Base-by-base conservation (phyloP, 23 red algal species). In the Agarophyton chilense region DNA sequence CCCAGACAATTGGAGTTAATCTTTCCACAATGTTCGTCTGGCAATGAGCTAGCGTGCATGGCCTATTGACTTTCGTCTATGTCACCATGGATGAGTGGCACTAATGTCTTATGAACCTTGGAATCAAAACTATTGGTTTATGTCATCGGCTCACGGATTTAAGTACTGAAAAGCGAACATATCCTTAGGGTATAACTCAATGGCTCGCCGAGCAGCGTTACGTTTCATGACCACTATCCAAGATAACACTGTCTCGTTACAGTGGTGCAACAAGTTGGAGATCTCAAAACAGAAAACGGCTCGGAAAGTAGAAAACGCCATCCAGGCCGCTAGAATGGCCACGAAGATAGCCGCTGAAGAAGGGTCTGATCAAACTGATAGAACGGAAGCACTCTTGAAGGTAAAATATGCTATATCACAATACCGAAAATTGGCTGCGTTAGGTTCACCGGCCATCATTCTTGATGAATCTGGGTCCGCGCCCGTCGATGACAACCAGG, bases 291-390 rank as follows among this genome's bases (percentile, higher is more conserved):
- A 39, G 5, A 74, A 47, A 49, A 31, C 51, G 0, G 79, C 79
- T 40, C 56, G 47, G 0, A 66, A 67, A 36, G 55, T 83, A 25
- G 40, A 32, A 65, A 65, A 45, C 18, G 79, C 79, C 16, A 63
- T 86, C 82, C 49, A 63, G 35, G 50, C 82, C 54, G 84, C 84
- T 42, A 68, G 71, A 65, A 72, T 13, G 33, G 25, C 84, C 10
- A 41, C 55, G 22, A 56, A 40, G 29, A 36, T 58, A 47, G 84
- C 84, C 9, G 70, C 52, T 29, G 32, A 62, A 28, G 84, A 89
- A 26, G 84, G 61, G 19, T 89, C 84, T 44, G 67, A 89, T 67
- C 66, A 89, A 6, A 42, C 47, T 2, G 84, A 89, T 1, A 42
- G 84, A 43, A 53, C 33, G 0, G 45, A 78, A 24, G 70, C 84